Conservation (phyloP, 108 stramenopile species). For the Cyclotella cryptica region DNA sequence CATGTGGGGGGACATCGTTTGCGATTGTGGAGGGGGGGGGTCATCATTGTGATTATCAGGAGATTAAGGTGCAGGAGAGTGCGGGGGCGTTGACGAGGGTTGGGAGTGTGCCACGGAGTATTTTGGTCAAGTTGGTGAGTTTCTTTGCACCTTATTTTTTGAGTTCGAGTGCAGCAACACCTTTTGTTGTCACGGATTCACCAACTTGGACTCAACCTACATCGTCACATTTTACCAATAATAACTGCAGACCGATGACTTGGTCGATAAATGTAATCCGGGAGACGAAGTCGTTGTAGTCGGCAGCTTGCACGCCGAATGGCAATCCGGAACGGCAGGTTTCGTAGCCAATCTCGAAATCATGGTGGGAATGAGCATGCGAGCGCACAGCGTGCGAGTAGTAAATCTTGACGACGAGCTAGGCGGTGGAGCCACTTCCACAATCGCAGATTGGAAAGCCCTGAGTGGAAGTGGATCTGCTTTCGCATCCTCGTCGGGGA, state of each 20-base stretch:
- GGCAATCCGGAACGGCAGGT: slow-evolving; percentile 64
- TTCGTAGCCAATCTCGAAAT: slow-evolving; percentile 63
- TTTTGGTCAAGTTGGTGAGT: slow-evolving; percentile 79
- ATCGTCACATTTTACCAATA: too few species aligned
- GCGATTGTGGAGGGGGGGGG: slow-evolving; percentile 56
- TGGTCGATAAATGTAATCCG: slow-evolving; percentile 94
- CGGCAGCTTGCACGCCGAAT: slow-evolving; percentile 88
- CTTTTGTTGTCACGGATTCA: too few species aligned
- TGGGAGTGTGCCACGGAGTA: slow-evolving; percentile 91
- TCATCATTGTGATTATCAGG: slow-evolving; percentile 94
- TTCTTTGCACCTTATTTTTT: background rate
- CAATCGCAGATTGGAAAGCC: slow-evolving; percentile 10
- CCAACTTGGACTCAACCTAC: too few species aligned
- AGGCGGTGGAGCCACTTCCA: background rate
- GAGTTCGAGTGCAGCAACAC: background rate
- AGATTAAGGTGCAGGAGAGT: slow-evolving; percentile 97
- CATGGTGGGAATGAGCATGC: slow-evolving; percentile 88
- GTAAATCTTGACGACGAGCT: slow-evolving; percentile 56
- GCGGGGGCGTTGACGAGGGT: slow-evolving; percentile 66
- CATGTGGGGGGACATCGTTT: slow-evolving; percentile 74
- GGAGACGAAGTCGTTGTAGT: slow-evolving; percentile 99
- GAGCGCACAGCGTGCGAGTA: slow-evolving; percentile 89
- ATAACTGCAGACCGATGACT: slow-evolving; percentile 70
- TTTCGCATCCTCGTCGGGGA: slow-evolving; percentile 32
- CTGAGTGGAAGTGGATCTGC: slow-evolving; percentile 18